Percentiles rank a stretch among this genome's conserved stretches.
Evolutionary conservation across 1,139 yeast genomes (phyloP).

Genomic region (Geotrichum citri-aurantii): DNA sequence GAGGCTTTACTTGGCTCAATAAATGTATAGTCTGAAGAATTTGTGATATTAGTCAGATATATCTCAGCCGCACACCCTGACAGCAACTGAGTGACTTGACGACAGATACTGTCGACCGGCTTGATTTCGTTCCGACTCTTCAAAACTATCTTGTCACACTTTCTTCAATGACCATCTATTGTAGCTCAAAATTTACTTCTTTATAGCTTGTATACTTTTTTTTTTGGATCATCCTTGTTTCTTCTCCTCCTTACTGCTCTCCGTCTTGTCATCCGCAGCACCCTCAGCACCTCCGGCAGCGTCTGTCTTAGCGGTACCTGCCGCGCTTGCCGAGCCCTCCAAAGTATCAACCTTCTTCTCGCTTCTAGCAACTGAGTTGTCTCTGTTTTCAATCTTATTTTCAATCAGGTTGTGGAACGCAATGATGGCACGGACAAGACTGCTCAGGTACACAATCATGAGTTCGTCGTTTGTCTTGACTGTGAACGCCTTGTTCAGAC

Average conservation of each 20-base stretch:
- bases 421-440: slow-evolving; percentile 87
- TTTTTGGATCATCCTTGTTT: not conserved
- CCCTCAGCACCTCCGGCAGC: not conserved
- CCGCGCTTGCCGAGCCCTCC: slow-evolving; percentile 3
- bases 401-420: slow-evolving; percentile 97
- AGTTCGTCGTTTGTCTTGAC: slow-evolving; percentile 92
- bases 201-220: not conserved
- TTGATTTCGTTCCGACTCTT: too few species aligned
- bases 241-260: not conserved
- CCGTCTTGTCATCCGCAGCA: not conserved
- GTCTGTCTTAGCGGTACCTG: not conserved
- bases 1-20: too few species aligned
- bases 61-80: too few species aligned
- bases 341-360: slow-evolving; percentile 18
- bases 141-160: too few species aligned
- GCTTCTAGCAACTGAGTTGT: slow-evolving; percentile 15
- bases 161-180: not conserved
- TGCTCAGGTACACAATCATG: slow-evolving; percentile 86
- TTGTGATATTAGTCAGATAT: not conserved
- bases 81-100: not conserved
- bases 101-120: not conserved
- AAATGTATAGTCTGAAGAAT: not conserved
- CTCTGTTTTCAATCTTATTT: slow-evolving; percentile 73
- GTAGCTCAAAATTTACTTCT: not conserved
- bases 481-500: slow-evolving; percentile 71